phyloP scores from a whole-genome alignment of 257 asterid species.

The Scutellaria barbata region DNA sequence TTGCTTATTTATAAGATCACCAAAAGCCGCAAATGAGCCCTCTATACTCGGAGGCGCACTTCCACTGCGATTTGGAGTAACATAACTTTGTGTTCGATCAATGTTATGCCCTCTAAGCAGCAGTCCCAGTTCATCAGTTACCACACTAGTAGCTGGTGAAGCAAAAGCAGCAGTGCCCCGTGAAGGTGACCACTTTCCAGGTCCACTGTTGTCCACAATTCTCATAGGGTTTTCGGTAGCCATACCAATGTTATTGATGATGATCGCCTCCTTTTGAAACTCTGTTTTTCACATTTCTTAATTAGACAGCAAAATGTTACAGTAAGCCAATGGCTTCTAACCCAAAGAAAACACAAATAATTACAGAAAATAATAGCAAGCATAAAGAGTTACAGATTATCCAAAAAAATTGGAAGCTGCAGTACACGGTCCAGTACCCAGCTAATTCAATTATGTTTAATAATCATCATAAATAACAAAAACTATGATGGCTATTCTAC shows the following conservation, averaged over 20 bases:
- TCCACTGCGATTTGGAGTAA: slow-evolving; percentile 74
- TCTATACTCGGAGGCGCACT: slow-evolving; percentile 96
- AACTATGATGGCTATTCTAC: background rate
- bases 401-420: slow-evolving; percentile 3
- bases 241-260: slow-evolving; percentile 45
- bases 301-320: slow-evolving; percentile 30
- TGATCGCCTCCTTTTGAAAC: slow-evolving; percentile 25
- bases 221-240: slow-evolving; percentile 89
- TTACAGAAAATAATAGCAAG: slow-evolving; percentile 23
- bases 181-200: slow-evolving; percentile 65
- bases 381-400: background rate
- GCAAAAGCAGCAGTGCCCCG: slow-evolving; percentile 53
- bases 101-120: slow-evolving; percentile 57
- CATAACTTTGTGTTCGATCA: slow-evolving; percentile 48
- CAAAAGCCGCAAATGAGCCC: slow-evolving; percentile 67
- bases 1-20: slow-evolving; percentile 49
- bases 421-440: slow-evolving; percentile 1
- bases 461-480: background rate
- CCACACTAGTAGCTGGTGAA: slow-evolving; percentile 46
- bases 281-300: slow-evolving; percentile 43
- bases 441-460: background rate
- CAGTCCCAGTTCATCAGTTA: slow-evolving; percentile 70
- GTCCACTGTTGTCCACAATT: slow-evolving; percentile 57
- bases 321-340: slow-evolving; percentile 19
- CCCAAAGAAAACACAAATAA: background rate